Percentiles rank a stretch among this genome's conserved stretches.
Conservation (phyloP, 2,329 filamentous ascomycete genomes). For the Scedosporium dehoogii region DNA sequence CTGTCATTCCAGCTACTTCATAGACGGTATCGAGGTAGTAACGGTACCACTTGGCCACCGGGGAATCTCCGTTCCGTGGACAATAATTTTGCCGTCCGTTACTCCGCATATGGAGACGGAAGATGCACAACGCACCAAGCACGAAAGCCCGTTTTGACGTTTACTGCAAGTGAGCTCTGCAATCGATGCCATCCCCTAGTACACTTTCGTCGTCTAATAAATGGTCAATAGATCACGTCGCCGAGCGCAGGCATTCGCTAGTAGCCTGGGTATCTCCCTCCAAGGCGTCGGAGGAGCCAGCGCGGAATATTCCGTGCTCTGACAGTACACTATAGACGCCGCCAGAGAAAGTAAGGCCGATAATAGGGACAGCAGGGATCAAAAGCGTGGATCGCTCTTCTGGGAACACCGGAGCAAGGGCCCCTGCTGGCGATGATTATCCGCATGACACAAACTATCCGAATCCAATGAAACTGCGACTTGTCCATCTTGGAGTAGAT, state of each 20-base stretch:
- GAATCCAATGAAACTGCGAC: background rate
- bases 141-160: background rate
- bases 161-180: background rate
- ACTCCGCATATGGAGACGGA: background rate
- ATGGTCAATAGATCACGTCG: too few species aligned
- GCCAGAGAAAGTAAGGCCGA: background rate
- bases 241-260: too few species aligned
- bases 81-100: conserved; percentile 5
- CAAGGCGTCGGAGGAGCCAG: too few species aligned
- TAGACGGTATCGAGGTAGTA: too few species aligned
- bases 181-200: background rate
- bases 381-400: background rate
- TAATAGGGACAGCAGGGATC: background rate
- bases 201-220: too few species aligned
- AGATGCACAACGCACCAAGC: conserved; percentile 1
- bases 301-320: too few species aligned
- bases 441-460: background rate
- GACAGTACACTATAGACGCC: too few species aligned
- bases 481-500: background rate
- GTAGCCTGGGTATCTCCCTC: too few species aligned
- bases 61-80: conserved; percentile 6
- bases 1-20: background rate
- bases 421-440: background rate
- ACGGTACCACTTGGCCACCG: background rate
- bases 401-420: background rate